phyloP scores from a whole-genome alignment of 163 green algal species.

The Volvox carteri region DNA sequence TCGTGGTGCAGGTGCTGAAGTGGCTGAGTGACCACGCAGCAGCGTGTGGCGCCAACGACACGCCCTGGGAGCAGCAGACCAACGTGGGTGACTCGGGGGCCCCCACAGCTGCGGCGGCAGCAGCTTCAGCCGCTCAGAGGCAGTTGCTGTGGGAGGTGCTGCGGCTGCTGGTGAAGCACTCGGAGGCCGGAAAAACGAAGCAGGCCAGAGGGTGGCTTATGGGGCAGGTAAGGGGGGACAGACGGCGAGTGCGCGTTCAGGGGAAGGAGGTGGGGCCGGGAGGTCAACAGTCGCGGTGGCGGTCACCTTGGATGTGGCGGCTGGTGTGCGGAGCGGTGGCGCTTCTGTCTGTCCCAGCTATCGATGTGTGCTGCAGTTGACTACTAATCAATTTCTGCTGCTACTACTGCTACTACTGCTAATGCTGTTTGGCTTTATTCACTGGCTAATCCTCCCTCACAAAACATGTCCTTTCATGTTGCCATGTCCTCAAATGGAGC shows the following conservation, averaged over 20 bases:
- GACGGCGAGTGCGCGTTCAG: background rate
- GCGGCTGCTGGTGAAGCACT: conserved; percentile 43
- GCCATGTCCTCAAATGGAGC: no score
- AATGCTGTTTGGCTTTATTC: no score
- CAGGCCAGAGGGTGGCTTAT: background rate
- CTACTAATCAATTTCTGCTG: no score
- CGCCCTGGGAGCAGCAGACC: background rate
- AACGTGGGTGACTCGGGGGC: background rate
- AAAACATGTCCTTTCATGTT: no score
- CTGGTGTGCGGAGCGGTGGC: no score
- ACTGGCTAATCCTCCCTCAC: no score
- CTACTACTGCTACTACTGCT: no score
- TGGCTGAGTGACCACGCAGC: conserved; percentile 40
- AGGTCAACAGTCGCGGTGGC: no score
- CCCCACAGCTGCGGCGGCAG: background rate
- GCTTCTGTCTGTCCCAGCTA: no score
- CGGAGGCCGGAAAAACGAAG: conserved; percentile 33
- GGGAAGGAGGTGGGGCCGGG: no score
- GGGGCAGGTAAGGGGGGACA: background rate
- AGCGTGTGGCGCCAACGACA: background rate
- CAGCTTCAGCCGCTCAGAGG: background rate
- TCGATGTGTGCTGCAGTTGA: no score
- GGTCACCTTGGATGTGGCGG: no score
- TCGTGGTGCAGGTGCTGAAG: conserved; percentile 31
- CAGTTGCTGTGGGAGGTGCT: conserved; percentile 52